phyloP scores from a whole-genome alignment of 2,329 filamentous ascomycete genomes.

The Aspergillus japonicus region DNA sequence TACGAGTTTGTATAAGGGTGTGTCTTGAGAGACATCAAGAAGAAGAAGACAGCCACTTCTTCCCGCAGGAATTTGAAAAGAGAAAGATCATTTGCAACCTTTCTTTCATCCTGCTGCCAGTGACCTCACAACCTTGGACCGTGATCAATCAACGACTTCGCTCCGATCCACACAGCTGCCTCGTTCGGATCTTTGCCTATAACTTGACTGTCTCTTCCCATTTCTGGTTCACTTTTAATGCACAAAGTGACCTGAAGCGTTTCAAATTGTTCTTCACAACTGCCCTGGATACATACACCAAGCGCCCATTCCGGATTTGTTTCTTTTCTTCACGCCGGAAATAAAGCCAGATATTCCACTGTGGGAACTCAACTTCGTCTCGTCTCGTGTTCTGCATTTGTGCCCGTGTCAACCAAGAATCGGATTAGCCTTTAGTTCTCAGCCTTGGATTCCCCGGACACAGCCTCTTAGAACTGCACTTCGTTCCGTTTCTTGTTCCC shows the following conservation, averaged over 20 bases:
- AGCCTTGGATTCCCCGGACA: slow-evolving; percentile 25
- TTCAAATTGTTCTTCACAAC: slow-evolving; percentile 13
- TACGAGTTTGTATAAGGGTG: slow-evolving; percentile 8
- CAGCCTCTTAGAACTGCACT: slow-evolving; percentile 23
- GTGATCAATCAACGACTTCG: background rate
- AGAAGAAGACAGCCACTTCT: background rate
- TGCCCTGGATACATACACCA: slow-evolving; percentile 16
- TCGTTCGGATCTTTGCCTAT: slow-evolving; percentile 4
- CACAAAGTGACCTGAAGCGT: slow-evolving; percentile 15
- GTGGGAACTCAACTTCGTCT: slow-evolving; percentile 16
- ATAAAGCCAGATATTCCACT: slow-evolving; percentile 14
- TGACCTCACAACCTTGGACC: background rate
- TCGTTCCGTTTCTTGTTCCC: slow-evolving; percentile 25
- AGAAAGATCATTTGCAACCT: background rate
- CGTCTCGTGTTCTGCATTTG: slow-evolving; percentile 14
- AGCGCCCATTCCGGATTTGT: slow-evolving; percentile 17
- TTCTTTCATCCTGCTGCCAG: background rate
- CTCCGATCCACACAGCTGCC: slow-evolving; percentile 8
- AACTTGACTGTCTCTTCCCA: slow-evolving; percentile 14
- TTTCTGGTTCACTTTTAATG: slow-evolving; percentile 11
- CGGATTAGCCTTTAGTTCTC: slow-evolving; percentile 21
- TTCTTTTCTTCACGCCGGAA: slow-evolving; percentile 17
- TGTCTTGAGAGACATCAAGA: background rate
- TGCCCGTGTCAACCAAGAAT: slow-evolving; percentile 18
- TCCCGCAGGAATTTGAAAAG: background rate